Evolutionary conservation across 2,329 filamentous ascomycete species (phyloP), one percentile per base, ranked within the genome.

Genomic region (Colletotrichum sublineola): DNA sequence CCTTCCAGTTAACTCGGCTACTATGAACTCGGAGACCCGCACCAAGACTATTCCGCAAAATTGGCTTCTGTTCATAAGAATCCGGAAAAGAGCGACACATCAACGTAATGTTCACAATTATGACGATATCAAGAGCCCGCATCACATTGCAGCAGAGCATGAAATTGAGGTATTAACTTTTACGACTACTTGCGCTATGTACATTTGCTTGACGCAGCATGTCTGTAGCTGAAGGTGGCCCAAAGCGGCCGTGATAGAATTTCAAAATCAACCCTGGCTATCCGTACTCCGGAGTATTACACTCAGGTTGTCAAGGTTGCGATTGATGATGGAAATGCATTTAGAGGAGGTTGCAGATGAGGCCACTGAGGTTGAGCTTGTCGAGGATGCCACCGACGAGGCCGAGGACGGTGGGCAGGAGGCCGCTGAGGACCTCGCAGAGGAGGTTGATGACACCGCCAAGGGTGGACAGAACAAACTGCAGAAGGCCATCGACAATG

Each of bases 401-500:
- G 46, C 70, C 70, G 5, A 69, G 60, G 33, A 70, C 55, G 40
- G 44, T 70, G 38, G 70, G 70, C 18, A 72, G 60, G 5, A 72
- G 70, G n/a, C 70, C 70, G 31, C 14, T n/a, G n/a, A 72, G 70
- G 33, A 72, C 70, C 46, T 69, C 53, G 14, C 56, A n/a, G 14
- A 72, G 66, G 0, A 72, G 60, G 40, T 24, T 31, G 33, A 72
- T 61, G 66, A 65, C 70, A 11, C 66, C 33, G 46, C 66, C 70
- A 7, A 72, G 66, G 33, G 58, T 29, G 38, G 44, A 20, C 55
- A 69, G 53, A 42, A 70, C 70, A 12, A 44, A 33, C 55, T 72
- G 8, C 24, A 72, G 67, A 33, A 72, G 66, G 31, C 66, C 66
- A 5, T 64, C 70, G 14, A 72, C 46, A 15, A 72, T 29, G 20